Base-by-base conservation (phyloP, 129 eudicot genomes). In the Flaveria robusta region DNA sequence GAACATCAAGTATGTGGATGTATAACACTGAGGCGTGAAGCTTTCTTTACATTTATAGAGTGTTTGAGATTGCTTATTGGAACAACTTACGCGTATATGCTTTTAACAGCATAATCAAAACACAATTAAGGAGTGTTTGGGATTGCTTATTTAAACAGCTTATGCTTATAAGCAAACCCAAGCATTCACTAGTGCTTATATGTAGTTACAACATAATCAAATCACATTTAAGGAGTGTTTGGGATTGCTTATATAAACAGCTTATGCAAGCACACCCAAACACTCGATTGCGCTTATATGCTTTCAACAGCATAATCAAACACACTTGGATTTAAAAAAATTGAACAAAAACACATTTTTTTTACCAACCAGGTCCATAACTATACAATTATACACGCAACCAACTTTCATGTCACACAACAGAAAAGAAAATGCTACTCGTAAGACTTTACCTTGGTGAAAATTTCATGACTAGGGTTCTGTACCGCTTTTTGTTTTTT, bases 271-370 rank as follows among this genome's bases (percentile, higher is more conserved):
- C 39, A 59, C 26, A 59, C 66, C n/a, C 34, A 24, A 59, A 60
- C 16, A 60, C 18, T 12, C 41, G 5, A 2, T 60, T 14, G 29
- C 6, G 58, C 58, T 51, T 51, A 51, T 51, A 51, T 51, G 58
- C 15, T 51, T 51, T 51, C 13, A 26, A 42, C 60, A 41, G 19
- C 19, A 20, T 19, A 68, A 69, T 9, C 49, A 43, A 78, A 60
- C 77, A 78, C 82, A 49, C 56, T 70, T 76, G 26, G 65, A 39
- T 52, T 60, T 60, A 60, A 26, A 26, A 26, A 24, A 16, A 56
- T 60, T 60, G 24, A 12, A 29, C n/a, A 11, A 60, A 13, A 24
- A 29, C 26, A 34, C 15, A 22, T 23, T 20, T 52, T 56, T 54
- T 22, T 10, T 7, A 43, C 29, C 4, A 58, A 58, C 31, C 65